Percentiles rank a stretch among this genome's conserved stretches.
phyloP scores from a whole-genome alignment of 345 rosid genomes.

The Eutrema yunnanense region DNA sequence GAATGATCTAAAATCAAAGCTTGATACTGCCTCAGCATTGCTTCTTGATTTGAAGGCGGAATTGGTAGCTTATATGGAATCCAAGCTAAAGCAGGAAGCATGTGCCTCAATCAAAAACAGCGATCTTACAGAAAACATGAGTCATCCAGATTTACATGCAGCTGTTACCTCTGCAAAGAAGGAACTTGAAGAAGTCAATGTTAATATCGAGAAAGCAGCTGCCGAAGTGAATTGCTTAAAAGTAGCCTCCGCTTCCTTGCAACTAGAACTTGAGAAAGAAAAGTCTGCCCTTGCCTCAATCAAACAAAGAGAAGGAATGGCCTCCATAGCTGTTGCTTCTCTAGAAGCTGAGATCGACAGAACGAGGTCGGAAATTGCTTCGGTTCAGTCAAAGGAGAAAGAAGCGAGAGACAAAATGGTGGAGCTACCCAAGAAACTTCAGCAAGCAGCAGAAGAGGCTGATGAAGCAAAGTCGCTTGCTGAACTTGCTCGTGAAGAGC shows the following conservation, averaged over 20 bases:
- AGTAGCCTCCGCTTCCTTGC: slow-evolving; percentile 56
- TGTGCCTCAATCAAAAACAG: slow-evolving; percentile 12
- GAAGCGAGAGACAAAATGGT: slow-evolving; percentile 58
- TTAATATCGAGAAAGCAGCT: slow-evolving; percentile 61
- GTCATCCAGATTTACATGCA: slow-evolving; percentile 48
- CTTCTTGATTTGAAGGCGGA: slow-evolving; percentile 76
- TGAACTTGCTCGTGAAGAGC: slow-evolving; percentile 65
- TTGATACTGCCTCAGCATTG: slow-evolving; percentile 63
- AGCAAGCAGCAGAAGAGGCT: slow-evolving; percentile 67
- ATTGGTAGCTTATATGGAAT: slow-evolving; percentile 76
- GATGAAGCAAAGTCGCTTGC: slow-evolving; percentile 70
- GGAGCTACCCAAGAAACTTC: slow-evolving; percentile 70
- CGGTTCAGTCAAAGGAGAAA: slow-evolving; percentile 61
- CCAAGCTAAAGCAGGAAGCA: slow-evolving; percentile 46
- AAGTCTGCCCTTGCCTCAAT: slow-evolving; percentile 53
- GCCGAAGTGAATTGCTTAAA: slow-evolving; percentile 66
- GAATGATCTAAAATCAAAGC: slow-evolving; percentile 65
- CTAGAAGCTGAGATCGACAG: slow-evolving; percentile 69
- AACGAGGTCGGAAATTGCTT: slow-evolving; percentile 49
- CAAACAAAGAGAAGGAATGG: slow-evolving; percentile 86
- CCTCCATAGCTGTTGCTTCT: slow-evolving; percentile 67
- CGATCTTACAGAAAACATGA: slow-evolving; percentile 28
- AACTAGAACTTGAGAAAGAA: slow-evolving; percentile 61
- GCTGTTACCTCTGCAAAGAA: slow-evolving; percentile 63
- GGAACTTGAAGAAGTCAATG: slow-evolving; percentile 76